Percentiles rank a stretch among this genome's conserved stretches.
Conservation (phyloP, 1,139 yeast genomes). For the Pichia sp. region DNA sequence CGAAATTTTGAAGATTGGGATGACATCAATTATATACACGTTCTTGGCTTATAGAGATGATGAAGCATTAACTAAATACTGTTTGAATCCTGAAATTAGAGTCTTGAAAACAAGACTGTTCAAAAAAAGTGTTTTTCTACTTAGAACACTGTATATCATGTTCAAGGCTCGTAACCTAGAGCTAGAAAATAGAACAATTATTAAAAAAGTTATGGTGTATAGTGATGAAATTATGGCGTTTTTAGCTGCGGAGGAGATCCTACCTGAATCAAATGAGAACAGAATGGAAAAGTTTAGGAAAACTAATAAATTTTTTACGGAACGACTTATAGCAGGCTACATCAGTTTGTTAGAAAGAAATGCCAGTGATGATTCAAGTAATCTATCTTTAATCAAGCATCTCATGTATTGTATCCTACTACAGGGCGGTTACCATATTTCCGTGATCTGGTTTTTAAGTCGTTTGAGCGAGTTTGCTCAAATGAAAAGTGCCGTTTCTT, state of each 20-base stretch:
- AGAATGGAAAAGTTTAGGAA: neutral
- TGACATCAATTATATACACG: slow-evolving; percentile 4
- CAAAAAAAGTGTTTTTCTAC: neutral
- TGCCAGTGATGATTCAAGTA: slow-evolving; percentile 37
- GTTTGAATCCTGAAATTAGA: neutral
- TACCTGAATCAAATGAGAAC: neutral
- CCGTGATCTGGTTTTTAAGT: slow-evolving; percentile 41
- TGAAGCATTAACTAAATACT: neutral
- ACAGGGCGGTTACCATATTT: slow-evolving; percentile 43
- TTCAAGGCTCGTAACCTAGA: neutral
- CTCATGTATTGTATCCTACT: slow-evolving; percentile 40
- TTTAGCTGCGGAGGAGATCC: neutral
- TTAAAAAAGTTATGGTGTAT: neutral
- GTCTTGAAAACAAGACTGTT: neutral
- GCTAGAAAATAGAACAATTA: neutral
- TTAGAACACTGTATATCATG: neutral
- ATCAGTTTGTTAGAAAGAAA: slow-evolving; percentile 33
- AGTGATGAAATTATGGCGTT: slow-evolving; percentile 3
- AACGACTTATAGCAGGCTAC: slow-evolving; percentile 36
- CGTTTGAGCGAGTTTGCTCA: slow-evolving; percentile 32
- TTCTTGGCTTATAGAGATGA: slow-evolving; percentile 5
- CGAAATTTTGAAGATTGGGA: slow-evolving; percentile 7
- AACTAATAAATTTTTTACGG: slow-evolving; percentile 22
- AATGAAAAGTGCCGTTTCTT: slow-evolving; percentile 21
- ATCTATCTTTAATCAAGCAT: slow-evolving; percentile 34